A percentile compares a stretch with the other conserved stretches of the same genome.
phyloP scores from a whole-genome alignment of 176 grass and related monocot species.

The Juncus inflexus region DNA sequence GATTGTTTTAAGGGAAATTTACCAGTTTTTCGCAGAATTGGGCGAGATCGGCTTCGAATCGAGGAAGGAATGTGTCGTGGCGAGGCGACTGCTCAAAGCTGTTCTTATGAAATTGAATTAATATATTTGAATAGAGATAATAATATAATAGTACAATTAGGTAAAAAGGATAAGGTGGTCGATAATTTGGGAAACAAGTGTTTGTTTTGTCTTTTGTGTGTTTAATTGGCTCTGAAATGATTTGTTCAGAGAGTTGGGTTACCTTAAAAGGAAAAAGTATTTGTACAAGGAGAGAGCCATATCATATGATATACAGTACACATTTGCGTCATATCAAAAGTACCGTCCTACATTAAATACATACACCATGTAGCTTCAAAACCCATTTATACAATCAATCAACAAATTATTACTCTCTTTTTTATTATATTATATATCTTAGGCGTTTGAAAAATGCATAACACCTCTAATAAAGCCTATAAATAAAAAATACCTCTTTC shows the following conservation, averaged over 20 bases:
- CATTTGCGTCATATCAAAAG: conserved; percentile 39
- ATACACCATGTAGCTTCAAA: conserved; percentile 30
- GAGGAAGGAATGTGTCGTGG: conserved; percentile 54
- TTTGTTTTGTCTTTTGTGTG: not conserved
- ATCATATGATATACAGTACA: conserved; percentile 35
- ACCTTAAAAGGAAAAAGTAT: conserved; percentile 51
- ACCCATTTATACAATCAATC: conserved; percentile 4
- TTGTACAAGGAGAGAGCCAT: conserved; percentile 45
- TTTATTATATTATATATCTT: conserved; percentile 3
- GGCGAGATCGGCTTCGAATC: conserved; percentile 82
- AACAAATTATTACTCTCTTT: conserved; percentile 19
- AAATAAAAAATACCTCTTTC: conserved; percentile 6
- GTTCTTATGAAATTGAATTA: conserved; percentile 17
- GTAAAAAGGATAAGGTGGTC: not conserved
- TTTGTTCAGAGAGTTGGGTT: conserved; percentile 26
- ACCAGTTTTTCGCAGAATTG: conserved; percentile 94
- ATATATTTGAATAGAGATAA: no score
- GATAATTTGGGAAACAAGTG: conserved; percentile 5
- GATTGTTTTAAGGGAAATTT: conserved; percentile 26
- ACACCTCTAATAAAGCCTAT: not conserved
- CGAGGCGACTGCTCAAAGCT: conserved; percentile 90
- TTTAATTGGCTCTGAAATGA: not conserved
- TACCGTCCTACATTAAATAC: conserved; percentile 45
- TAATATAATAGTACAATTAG: no score
- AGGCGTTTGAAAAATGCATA: conserved; percentile 4